phyloP scores from a whole-genome alignment of 345 rosid genomes.

The Carallia pectinifolia region DNA sequence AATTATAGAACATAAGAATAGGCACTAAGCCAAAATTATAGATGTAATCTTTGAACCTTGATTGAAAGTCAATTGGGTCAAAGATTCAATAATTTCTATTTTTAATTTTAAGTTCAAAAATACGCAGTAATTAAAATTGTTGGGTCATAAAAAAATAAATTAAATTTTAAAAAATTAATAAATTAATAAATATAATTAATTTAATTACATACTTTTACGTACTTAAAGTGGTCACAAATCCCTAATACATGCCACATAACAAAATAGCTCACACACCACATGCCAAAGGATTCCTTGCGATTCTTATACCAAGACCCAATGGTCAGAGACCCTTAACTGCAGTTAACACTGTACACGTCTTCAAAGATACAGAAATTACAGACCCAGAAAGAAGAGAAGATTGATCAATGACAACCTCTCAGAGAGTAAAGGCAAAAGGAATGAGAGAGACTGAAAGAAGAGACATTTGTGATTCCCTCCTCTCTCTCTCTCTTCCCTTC shows the following conservation, averaged over 20 bases:
- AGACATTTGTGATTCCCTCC: slow-evolving; percentile 13
- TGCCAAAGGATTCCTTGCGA: too few species aligned
- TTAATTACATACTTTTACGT: too few species aligned
- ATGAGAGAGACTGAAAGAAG: slow-evolving; percentile 29
- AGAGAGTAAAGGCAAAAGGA: slow-evolving; percentile 29
- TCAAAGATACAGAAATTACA: neutral
- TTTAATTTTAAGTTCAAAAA: neutral
- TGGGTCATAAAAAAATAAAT: too few species aligned
- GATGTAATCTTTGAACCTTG: too few species aligned
- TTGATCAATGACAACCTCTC: slow-evolving; percentile 15
- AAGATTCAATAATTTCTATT: neutral
- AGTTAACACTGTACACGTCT: slow-evolving; percentile 22
- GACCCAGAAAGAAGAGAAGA: slow-evolving; percentile 4
- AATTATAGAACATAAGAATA: neutral
- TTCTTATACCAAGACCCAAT: neutral
- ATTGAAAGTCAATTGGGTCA: neutral
- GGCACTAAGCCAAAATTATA: too few species aligned
- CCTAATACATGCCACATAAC: too few species aligned
- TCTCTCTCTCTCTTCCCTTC: neutral
- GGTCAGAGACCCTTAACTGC: slow-evolving; percentile 22
- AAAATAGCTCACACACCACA: too few species aligned
- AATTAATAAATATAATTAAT: too few species aligned
- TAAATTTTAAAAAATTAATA: too few species aligned
- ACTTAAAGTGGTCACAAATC: too few species aligned
- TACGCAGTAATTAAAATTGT: too few species aligned